Conservation (phyloP, 306 rosid genomes). For the Senna siamea region DNA sequence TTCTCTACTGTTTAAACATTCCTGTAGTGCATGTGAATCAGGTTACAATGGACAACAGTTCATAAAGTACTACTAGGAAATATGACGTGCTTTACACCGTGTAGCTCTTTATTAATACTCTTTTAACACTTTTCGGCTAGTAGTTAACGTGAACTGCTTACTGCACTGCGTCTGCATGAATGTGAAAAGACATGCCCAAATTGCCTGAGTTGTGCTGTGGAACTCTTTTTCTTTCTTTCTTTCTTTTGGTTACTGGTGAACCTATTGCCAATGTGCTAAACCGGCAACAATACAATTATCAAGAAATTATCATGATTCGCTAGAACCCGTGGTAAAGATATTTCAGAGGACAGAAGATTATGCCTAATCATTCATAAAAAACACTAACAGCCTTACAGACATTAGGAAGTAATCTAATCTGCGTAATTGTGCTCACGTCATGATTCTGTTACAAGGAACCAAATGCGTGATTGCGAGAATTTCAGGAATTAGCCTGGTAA, state of each 20-base stretch:
- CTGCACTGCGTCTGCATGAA: not conserved
- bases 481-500: not conserved
- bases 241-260: conserved; percentile 1
- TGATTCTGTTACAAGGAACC: not conserved
- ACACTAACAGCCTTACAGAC: not conserved
- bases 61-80: not conserved
- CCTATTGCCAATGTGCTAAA: not conserved
- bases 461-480: not conserved
- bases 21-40: not conserved
- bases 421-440: not conserved
- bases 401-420: not conserved
- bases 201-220: not conserved
- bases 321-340: not conserved
- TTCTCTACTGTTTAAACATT: conserved; percentile 10
- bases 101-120: not conserved
- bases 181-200: conserved; percentile 1
- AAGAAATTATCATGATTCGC: not conserved
- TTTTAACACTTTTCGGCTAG: not conserved
- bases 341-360: conserved; percentile 1
- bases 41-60: not conserved
- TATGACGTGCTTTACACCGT: not conserved
- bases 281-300: not conserved
- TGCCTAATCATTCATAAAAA: conserved; percentile 7
- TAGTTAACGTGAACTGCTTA: not conserved
- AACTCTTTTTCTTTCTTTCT: not conserved